These are phyloP conservation scores for Mycena alexandri DNA, from an alignment of 768 basidiomycete species.

Conservation along the genomic window DNA sequence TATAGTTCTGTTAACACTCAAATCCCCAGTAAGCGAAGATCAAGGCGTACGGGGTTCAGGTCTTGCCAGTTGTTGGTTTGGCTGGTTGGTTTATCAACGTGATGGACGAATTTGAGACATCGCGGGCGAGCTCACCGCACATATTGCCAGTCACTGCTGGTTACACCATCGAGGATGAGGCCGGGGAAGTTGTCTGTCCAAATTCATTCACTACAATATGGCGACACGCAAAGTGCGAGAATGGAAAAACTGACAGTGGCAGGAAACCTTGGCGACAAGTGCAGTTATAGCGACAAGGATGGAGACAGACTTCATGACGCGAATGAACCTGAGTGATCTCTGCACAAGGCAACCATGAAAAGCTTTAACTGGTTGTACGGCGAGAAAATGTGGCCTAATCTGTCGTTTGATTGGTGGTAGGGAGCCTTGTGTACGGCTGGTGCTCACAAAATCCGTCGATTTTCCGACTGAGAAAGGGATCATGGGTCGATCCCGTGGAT, in stretches of 20 bases:
- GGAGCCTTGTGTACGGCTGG: background rate
- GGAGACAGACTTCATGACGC: conserved; percentile 25
- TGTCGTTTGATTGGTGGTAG: background rate
- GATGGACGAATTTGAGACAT: background rate
- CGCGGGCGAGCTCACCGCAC: conserved; percentile 18
- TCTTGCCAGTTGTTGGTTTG: conserved; percentile 36
- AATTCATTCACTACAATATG: too few relatives aligned
- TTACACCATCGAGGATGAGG: conserved; percentile 22
- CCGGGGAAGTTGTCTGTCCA: conserved; percentile 31
- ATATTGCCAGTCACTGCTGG: conserved; percentile 27
- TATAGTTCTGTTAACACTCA: background rate
- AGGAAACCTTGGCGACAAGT: conserved; percentile 18
- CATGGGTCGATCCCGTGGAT: background rate
- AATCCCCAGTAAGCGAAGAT: background rate
- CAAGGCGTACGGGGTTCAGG: conserved; percentile 16
- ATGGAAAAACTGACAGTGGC: conserved; percentile 21
- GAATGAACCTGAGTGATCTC: background rate
- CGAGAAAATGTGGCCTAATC: background rate
- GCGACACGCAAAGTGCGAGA: too few relatives aligned
- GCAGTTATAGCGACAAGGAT: conserved; percentile 7
- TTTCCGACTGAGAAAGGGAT: background rate
- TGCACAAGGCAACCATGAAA: background rate
- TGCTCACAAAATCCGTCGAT: conserved; percentile 2
- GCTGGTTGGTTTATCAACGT: background rate
- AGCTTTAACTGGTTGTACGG: conserved; percentile 1